Base-by-base conservation (phyloP, 352 stramenopile species). In the Peronosclerospora sorghi region DNA sequence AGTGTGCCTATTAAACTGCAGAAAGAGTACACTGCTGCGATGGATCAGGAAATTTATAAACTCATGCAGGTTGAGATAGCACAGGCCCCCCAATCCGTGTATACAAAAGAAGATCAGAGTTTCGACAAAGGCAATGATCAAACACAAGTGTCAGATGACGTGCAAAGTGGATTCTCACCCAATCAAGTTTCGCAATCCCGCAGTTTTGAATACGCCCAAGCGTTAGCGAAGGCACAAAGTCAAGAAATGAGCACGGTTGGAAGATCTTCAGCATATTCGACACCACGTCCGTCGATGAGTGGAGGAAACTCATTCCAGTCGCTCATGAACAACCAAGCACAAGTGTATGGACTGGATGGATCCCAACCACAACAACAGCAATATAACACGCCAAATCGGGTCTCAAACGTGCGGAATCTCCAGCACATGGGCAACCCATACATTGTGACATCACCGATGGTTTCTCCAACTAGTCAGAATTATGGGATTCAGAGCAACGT, bases 41-140 rank as follows among this genome's bases (percentile, higher is more conserved):
- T 88, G 52, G 78, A 80, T 24, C 60, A 81, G 10, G 66, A 86
- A 32, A 68, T 88, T 10, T 38, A 74, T 43, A 71, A 76, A 19
- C 40, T 88, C 26, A 74, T 84, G 59, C 65, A 82, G 48, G 56
- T 65, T 10, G 68, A 76, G 40, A 41, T 61, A 26, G 34, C 53
- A 1, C 54, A 64, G 17, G 43, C 45, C 3, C 61, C 59, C 8
- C 15, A 46, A n/a, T n/a, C 37, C 3, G 32, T 39, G 24, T 51
- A 37, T 32, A 18, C 39, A 19, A 48, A 49, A 20, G 48, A 50
- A 13, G 13, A 21, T 5, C 55, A 54, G 32, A 43, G 28, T 26
- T 60, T 56, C 42, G 39, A 57, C 17, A 57, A 43, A 5, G 18
- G 2, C 32, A 47, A 14, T 38, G 13, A 8, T 24, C 7, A 8